These are phyloP conservation scores for Tulasnella sp. DNA, from an alignment of 768 basidiomycete species.

Conservation along the genomic window DNA sequence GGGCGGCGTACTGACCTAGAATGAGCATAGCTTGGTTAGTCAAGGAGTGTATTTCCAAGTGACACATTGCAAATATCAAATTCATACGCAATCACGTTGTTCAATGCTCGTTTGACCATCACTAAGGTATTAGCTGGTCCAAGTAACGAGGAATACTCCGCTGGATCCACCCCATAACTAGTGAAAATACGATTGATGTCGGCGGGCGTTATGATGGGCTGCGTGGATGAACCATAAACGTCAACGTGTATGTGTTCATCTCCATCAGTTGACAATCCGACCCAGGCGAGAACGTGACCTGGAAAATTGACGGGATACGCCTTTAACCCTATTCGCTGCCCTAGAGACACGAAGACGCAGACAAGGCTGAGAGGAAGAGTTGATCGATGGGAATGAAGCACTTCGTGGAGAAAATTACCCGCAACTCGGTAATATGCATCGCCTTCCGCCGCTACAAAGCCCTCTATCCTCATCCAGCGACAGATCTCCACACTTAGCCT, in stretches of 20 bases:
- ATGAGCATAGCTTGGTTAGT: too few species aligned
- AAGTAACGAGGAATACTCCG: constrained; percentile 20
- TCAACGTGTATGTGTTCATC: constrained; percentile 35
- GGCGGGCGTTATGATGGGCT: constrained; percentile 16
- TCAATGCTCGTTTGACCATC: constrained; percentile 32
- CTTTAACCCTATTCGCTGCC: constrained; percentile 37
- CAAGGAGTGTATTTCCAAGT: too few species aligned
- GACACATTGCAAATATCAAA: too few species aligned
- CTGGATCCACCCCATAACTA: constrained; percentile 22
- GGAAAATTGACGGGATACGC: constrained; percentile 48
- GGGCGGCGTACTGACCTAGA: too few species aligned
- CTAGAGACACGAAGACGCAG: constrained; percentile 44
- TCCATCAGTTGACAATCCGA: constrained; percentile 29
- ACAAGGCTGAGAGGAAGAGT: constrained; percentile 49
- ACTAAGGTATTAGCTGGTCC: constrained; percentile 25
- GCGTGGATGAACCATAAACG: constrained; percentile 24
- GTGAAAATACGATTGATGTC: constrained; percentile 19
- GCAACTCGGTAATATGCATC: constrained; percentile 32
- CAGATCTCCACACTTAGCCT: constrained; percentile 35
- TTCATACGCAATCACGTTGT: constrained; percentile 31
- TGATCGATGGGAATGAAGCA: constrained; percentile 36
- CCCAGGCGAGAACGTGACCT: constrained; percentile 39
- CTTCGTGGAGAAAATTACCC: constrained; percentile 46
- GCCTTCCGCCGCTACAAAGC: constrained; percentile 37
- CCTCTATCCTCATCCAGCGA: constrained; percentile 36